Base-by-base conservation (phyloP, 2,329 filamentous ascomycete species). In the Neonectria coccinea region DNA sequence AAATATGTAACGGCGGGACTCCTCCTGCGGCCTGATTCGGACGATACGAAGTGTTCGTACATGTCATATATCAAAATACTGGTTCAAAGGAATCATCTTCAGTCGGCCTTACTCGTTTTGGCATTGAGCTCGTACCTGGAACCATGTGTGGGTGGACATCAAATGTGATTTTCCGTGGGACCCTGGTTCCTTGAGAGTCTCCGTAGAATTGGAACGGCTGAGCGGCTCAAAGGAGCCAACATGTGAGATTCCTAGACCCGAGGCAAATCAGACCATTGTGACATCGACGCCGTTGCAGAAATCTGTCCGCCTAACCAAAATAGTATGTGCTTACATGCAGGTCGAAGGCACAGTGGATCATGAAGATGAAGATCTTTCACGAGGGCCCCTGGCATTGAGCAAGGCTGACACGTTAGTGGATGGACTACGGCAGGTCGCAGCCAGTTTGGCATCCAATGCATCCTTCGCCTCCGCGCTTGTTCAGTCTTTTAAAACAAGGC, bases 351-450 rank as follows among this genome's bases (percentile, higher is more conserved):
- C 29, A 33, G 48, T 22, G 48, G 48, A 14, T 33, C 5, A 31
- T 50, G 47, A 50, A 50, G 27, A 50, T 50, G 36, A 8, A n/a
- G 36, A 39, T 39, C 36, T 50, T 27, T 50, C 27, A n/a, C 9
- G 16, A 3, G 33, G 14, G 25, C 47, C 16, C 44, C 20, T 14
- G 22, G 44, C 5, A 27, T 16, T 16, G 7, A 39, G 36, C 14
- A 39, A 39, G 36, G 36, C 36, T 8, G 14, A 14, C 33, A 8
- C 20, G 11, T 47, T 25, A 47, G 25, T 18, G 25, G 27, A 5
- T 6, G 25, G 47, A n/a, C 27, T 50, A n/a, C 25, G 20, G 47
- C 18, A n/a, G 8, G 47, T 9, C 1, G 16, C n/a, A n/a, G 18
- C 45, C 12, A 36, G 3, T 36, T 36, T 14, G 33, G 33, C 33